Conservation (phyloP, 2,329 filamentous ascomycete genomes). For the Ceratocystis papillata region DNA sequence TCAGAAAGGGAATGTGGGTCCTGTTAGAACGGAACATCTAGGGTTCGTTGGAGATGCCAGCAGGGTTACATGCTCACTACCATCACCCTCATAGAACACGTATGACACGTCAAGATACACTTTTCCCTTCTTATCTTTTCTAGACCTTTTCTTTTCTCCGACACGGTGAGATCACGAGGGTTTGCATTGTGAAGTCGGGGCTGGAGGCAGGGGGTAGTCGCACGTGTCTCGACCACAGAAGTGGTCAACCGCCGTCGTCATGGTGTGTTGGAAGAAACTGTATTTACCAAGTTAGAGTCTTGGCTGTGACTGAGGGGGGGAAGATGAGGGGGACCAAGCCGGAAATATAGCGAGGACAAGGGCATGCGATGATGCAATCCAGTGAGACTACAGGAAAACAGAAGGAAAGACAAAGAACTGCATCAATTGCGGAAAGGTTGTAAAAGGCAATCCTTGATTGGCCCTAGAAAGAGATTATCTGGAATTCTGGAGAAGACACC, state of each 20-base stretch:
- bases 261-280: too few species aligned
- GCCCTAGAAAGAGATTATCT: not conserved
- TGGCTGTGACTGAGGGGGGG: not conserved
- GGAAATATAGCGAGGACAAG: not conserved
- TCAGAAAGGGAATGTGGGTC: too few species aligned
- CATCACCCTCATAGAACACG: too few species aligned
- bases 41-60: not conserved
- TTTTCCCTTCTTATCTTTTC: too few species aligned
- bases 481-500: not conserved
- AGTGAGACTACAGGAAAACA: not conserved
- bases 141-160: too few species aligned
- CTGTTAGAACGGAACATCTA: not conserved
- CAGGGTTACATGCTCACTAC: not conserved
- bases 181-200: too few species aligned
- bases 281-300: too few species aligned
- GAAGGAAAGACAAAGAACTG: not conserved
- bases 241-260: too few species aligned
- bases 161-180: too few species aligned
- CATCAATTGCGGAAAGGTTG: not conserved
- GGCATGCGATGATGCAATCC: not conserved
- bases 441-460: not conserved
- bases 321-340: not conserved
- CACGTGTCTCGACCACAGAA: too few species aligned
- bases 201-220: too few species aligned
- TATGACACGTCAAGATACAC: too few species aligned